phyloP scores from a whole-genome alignment of 768 basidiomycete species.

The Galerina marginata region DNA sequence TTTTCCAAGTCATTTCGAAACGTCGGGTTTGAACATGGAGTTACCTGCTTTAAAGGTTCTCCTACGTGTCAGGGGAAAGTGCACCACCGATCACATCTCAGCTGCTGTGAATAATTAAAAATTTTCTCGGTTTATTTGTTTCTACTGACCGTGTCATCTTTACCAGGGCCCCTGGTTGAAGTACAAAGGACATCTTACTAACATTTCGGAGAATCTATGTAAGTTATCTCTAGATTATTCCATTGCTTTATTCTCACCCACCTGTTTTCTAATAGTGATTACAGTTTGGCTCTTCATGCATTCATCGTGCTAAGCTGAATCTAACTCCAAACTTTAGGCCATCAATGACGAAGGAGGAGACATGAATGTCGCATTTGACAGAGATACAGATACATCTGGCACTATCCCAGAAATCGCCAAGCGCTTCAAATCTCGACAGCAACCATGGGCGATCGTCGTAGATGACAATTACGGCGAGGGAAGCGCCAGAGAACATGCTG shows the following conservation, averaged over 20 bases:
- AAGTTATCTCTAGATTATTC: constrained; percentile 35
- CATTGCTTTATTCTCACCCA: not conserved
- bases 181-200: constrained; percentile 96
- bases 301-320: too few species aligned
- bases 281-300: constrained; percentile 53
- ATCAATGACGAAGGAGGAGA: constrained; percentile 95
- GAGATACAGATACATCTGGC: constrained; percentile 62
- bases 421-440: constrained; percentile 77
- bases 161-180: constrained; percentile 94
- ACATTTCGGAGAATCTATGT: constrained; percentile 96
- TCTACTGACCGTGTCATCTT: constrained; percentile 5
- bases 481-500: constrained; percentile 96
- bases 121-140: not conserved
- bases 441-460: constrained; percentile 93
- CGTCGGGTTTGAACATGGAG: constrained; percentile 62
- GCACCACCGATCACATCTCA: constrained; percentile 98
- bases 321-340: constrained; percentile 52
- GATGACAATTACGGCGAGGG: constrained; percentile 99
- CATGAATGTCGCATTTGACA: constrained; percentile 90
- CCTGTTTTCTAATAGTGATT: constrained; percentile 61
- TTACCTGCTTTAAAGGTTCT: constrained; percentile 83
- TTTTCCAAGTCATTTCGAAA: constrained; percentile 78
- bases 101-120: constrained; percentile 70
- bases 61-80: constrained; percentile 95
- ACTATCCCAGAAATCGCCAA: constrained; percentile 94